Conservation (phyloP, 768 basidiomycete genomes). For the Rhodotorula taiwanensis region DNA sequence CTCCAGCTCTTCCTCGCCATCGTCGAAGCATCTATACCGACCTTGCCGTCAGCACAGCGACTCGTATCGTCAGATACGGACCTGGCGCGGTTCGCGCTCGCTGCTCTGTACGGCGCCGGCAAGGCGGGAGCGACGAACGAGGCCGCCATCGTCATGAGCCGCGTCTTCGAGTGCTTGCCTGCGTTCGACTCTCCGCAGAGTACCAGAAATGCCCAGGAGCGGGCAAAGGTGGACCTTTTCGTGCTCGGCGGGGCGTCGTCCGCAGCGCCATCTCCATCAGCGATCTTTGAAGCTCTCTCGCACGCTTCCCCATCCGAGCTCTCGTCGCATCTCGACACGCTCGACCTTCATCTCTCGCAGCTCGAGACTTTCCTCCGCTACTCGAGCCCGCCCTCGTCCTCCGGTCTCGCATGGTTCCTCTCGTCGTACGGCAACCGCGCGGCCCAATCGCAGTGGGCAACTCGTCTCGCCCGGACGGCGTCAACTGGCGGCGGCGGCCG, state of each 20-base stretch:
- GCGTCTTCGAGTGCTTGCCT: conserved; percentile 91
- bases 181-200: conserved; percentile 59
- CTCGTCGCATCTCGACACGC: conserved; percentile 75
- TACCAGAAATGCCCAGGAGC: too few relatives aligned
- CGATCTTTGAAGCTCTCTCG: conserved; percentile 73
- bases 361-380: conserved; percentile 87
- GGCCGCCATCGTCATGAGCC: conserved; percentile 56
- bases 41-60: conserved; percentile 61
- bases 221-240: conserved; percentile 5
- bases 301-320: conserved; percentile 55
- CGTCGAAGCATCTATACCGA: conserved; percentile 88
- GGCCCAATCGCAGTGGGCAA: conserved; percentile 79
- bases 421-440: conserved; percentile 59
- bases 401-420: conserved; percentile 71
- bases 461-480: conserved; percentile 64
- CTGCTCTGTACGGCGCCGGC: conserved; percentile 70
- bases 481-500: conserved; percentile 37
- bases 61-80: conserved; percentile 75
- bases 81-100: conserved; percentile 75
- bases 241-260: conserved; percentile 50
- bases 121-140: conserved; percentile 55
- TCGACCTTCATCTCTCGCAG: conserved; percentile 88
- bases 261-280: conserved; percentile 55
- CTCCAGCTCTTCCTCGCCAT: conserved; percentile 64
- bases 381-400: conserved; percentile 64